Percentiles rank a stretch among this genome's conserved stretches.
phyloP scores from a whole-genome alignment of 139 green algal species.

The Helicosporidium sp. region DNA sequence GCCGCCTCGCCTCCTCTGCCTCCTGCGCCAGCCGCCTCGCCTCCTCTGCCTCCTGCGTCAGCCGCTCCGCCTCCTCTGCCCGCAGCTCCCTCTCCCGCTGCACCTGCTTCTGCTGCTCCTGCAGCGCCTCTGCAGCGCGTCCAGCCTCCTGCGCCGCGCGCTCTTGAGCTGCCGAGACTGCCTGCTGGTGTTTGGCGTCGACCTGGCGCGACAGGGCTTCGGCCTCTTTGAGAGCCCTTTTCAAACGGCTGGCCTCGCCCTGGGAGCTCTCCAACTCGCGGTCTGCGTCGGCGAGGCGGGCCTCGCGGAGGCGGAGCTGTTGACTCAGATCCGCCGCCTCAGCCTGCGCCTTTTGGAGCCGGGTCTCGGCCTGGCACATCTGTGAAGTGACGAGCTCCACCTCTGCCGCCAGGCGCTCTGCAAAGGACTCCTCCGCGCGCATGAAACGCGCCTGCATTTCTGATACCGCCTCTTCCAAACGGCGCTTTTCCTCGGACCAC shows the following conservation, averaged over 20 bases:
- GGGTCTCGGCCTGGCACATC: too few relatives aligned
- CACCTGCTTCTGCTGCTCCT: not conserved
- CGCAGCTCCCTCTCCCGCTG: not conserved
- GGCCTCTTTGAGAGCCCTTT: not conserved
- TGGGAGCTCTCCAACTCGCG: constrained; percentile 20
- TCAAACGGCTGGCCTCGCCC: constrained; percentile 5
- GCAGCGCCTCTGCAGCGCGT: not conserved
- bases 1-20: too few relatives aligned
- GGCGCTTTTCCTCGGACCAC: not conserved
- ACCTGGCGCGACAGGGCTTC: not conserved
- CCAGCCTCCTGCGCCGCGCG: too few relatives aligned
- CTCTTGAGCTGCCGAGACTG: not conserved
- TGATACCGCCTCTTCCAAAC: not conserved
- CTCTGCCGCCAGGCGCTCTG: not conserved
- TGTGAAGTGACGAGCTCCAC: not conserved
- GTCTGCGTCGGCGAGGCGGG: constrained; percentile 10
- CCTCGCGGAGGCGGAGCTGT: not conserved
- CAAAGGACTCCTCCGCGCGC: not conserved
- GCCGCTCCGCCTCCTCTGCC: not conserved
- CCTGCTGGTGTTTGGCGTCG: not conserved
- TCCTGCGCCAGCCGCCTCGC: too few relatives aligned
- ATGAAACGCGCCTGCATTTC: not conserved
- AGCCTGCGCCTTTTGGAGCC: not conserved
- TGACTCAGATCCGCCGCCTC: not conserved
- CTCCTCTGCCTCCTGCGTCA: too few relatives aligned